Evolutionary conservation across 176 grass and related monocot genomes (phyloP).

Genomic region (Thinopyrum elongatum): DNA sequence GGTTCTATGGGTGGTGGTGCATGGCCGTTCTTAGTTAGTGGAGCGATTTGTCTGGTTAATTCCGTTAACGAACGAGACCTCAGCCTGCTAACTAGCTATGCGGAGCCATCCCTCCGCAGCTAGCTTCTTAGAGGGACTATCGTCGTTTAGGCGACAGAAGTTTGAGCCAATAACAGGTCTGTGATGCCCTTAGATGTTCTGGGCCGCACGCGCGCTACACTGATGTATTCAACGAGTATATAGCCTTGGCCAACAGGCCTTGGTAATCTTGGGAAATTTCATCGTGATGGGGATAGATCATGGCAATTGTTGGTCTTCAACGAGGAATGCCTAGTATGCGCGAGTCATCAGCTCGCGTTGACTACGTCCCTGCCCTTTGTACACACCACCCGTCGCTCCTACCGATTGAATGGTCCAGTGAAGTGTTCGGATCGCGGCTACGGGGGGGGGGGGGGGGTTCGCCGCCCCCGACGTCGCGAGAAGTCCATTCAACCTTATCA

Average conservation of each 20-base stretch:
- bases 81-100: slow-evolving; percentile 38
- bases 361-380: too few relatives aligned
- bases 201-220: slow-evolving; percentile 70
- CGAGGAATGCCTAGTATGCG: slow-evolving; percentile 29
- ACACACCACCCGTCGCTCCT: too few relatives aligned
- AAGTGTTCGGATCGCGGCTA: slow-evolving; percentile 12
- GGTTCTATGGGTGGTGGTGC: slow-evolving; percentile 59
- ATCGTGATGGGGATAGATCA: slow-evolving; percentile 81
- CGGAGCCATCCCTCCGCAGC: slow-evolving; percentile 55
- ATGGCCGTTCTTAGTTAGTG: too few relatives aligned
- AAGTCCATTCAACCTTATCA: slow-evolving; percentile 40
- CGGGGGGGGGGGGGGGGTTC: background rate
- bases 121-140: slow-evolving; percentile 93
- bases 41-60: slow-evolving; percentile 77
- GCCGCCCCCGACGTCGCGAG: background rate
- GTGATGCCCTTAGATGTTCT: slow-evolving; percentile 95
- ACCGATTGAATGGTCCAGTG: background rate
- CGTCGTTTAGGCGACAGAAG: slow-evolving; percentile 58
- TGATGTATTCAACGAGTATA: slow-evolving; percentile 87
- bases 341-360: background rate
- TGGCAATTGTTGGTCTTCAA: slow-evolving; percentile 80
- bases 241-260: slow-evolving; percentile 66
- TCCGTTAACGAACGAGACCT: slow-evolving; percentile 54
- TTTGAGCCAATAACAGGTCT: slow-evolving; percentile 85
- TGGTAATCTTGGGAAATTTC: slow-evolving; percentile 79